These are phyloP conservation scores for Elongisporangium undulatum DNA, from an alignment of 352 stramenopile species.

Conservation along the genomic window DNA sequence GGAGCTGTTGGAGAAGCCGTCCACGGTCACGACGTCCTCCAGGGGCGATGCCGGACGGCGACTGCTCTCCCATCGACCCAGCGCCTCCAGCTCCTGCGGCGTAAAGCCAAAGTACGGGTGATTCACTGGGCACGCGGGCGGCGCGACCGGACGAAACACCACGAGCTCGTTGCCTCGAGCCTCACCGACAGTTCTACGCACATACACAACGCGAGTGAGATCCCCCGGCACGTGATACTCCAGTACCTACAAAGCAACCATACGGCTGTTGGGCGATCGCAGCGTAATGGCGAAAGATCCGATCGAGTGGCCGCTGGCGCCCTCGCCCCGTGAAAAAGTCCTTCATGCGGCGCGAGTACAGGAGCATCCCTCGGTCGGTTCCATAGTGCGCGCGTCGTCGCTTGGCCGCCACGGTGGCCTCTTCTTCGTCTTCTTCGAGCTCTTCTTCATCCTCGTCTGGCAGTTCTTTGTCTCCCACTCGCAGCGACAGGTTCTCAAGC, in stretches of 20 bases:
- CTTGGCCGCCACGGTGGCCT: not conserved
- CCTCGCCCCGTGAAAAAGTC: slow-evolving; percentile 45
- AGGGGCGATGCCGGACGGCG: not conserved
- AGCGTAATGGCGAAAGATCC: slow-evolving; percentile 69
- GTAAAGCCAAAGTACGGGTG: slow-evolving; percentile 43
- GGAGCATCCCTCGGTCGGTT: not conserved
- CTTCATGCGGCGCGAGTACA: slow-evolving; percentile 13
- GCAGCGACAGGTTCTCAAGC: slow-evolving; percentile 48
- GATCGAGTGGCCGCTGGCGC: slow-evolving; percentile 42
- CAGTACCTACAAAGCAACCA: slow-evolving; percentile 1
- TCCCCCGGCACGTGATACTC: not conserved
- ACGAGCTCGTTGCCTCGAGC: slow-evolving; percentile 30
- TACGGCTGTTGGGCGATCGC: slow-evolving; percentile 28
- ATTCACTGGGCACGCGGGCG: slow-evolving; percentile 12
- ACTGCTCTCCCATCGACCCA: slow-evolving; percentile 4
- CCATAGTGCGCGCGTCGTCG: not conserved
- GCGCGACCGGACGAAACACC: slow-evolving; percentile 19
- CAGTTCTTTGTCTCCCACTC: slow-evolving; percentile 6
- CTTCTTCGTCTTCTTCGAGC: slow-evolving; percentile 4
- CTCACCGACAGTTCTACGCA: slow-evolving; percentile 3
- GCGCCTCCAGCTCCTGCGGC: slow-evolving; percentile 35
- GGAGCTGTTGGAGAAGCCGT: slow-evolving; percentile 7
- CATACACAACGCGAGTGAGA: not conserved
- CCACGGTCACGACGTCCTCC: not conserved
- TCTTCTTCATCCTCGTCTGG: slow-evolving; percentile 5